Evolutionary conservation across 805 yeast genomes (phyloP), one percentile per base, ranked within the genome.

Genomic region (Osmozyma mogii): DNA sequence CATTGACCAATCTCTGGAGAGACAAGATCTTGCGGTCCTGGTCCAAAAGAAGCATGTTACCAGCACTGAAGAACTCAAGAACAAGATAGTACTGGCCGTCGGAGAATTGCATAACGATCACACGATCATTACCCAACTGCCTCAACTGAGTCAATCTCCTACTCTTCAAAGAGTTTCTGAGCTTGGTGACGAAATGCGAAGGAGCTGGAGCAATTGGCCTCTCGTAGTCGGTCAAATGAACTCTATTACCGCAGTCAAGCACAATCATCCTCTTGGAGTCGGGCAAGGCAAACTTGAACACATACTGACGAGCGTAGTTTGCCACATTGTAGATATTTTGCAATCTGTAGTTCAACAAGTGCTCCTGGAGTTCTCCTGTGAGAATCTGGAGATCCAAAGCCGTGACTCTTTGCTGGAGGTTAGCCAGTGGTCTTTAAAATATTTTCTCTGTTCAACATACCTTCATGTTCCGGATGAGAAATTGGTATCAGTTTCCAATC

Each of bases 11-110:
- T 54, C 96, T 73, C 49, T 82, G 88, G 17, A 87, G 57, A 0
- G 89, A 65, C 45, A 87, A 43, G 29, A 88, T 85, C 43, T 71
- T 76, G 36, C 65, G 54, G 13, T 78, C 69, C 17, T 73, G 68
- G 52, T 89, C 94, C 37, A 89, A 62, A 13, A 89, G 62, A 12
- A 89, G 61, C 31, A 89, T 72, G 49, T 89, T 89, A 16, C 98
- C 98, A 3, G 96, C 96, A 49, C 96, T 83, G 60, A 88, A 89
- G 47, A 89, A 89, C 54, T 89, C 98, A 30, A 89, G 55, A 0
- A 84, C 95, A 40, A 89, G 58, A 43, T 82, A 79, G 47, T 59
- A 76, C 30, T 72, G 45, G 2, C 95, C 95, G 45, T 84, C 95
- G 25, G 88, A 76, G 56, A 89, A 89, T 36, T 84, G 76, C 25